A percentile compares a stretch with the other conserved stretches of the same genome.
These are phyloP conservation scores for Zarea fungicola DNA, from an alignment of 2,329 filamentous ascomycete species.

Conservation along the genomic window DNA sequence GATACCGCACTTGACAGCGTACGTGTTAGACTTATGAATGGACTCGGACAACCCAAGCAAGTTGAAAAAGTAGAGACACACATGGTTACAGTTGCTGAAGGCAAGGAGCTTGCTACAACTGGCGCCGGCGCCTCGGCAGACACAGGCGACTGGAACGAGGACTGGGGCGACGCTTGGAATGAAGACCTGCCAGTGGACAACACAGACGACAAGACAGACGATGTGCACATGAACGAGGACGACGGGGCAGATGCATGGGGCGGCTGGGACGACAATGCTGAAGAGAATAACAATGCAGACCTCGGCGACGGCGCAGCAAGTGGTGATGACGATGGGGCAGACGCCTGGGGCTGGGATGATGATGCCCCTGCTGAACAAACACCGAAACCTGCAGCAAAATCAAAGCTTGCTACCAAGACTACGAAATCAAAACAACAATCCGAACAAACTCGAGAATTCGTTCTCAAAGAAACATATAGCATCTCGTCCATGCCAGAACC, in stretches of 20 bases:
- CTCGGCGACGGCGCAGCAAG: conserved; percentile 19
- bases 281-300: conserved; percentile 20
- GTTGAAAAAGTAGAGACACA: conserved; percentile 86
- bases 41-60: conserved; percentile 59
- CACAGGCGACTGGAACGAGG: conserved; percentile 63
- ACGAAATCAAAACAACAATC: conserved; percentile 19
- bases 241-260: conserved; percentile 69
- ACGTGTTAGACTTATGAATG: conserved; percentile 61
- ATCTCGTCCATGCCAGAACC: conserved; percentile 83
- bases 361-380: conserved; percentile 34
- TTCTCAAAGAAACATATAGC: conserved; percentile 78
- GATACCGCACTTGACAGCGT: conserved; percentile 74
- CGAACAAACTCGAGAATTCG: conserved; percentile 57
- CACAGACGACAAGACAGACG: conserved; percentile 17
- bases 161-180: conserved; percentile 79
- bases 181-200: conserved; percentile 50
- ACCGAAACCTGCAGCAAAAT: neutral
- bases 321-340: conserved; percentile 47
- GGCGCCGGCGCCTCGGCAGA: conserved; percentile 40
- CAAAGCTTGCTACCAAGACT: conserved; percentile 4
- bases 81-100: conserved; percentile 62
- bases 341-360: conserved; percentile 84
- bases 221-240: conserved; percentile 26
- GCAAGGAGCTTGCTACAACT: conserved; percentile 57
- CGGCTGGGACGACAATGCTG: conserved; percentile 63